Evolutionary conservation across 2,329 filamentous ascomycete genomes (phyloP).

Genomic region (Coniella lustricola): DNA sequence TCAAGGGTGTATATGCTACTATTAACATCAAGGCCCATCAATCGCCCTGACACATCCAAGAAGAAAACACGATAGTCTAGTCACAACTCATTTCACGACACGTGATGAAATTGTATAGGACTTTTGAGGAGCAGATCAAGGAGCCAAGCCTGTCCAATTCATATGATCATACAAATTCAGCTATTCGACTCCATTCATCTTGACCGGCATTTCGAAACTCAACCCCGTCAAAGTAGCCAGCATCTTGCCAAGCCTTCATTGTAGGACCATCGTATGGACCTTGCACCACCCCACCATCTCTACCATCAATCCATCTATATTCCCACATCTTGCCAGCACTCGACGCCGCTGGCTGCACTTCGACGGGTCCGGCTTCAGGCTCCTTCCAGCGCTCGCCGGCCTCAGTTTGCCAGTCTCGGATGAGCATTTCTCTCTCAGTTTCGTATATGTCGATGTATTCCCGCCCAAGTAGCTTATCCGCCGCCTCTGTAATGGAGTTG

Average conservation of each 20-base stretch:
- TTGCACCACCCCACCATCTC: constrained; percentile 71
- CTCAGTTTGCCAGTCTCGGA: constrained; percentile 76
- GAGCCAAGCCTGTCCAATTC: too few species aligned
- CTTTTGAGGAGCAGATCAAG: too few species aligned
- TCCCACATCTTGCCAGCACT: constrained; percentile 60
- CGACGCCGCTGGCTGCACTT: constrained; percentile 26
- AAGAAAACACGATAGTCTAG: too few species aligned
- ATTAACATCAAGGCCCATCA: too few species aligned
- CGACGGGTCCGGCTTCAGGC: constrained; percentile 21
- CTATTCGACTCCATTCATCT: constrained; percentile 45
- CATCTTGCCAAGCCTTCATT: constrained; percentile 87
- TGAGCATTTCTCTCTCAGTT: constrained; percentile 72
- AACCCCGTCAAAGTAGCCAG: constrained; percentile 90
- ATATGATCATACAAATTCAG: constrained; percentile 16
- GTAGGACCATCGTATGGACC: constrained; percentile 79
- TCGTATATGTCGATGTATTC: constrained; percentile 91
- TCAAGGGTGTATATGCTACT: background rate
- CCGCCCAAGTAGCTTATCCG: constrained; percentile 76
- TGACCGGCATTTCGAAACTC: constrained; percentile 62
- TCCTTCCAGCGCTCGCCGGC: constrained; percentile 78
- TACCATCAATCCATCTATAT: constrained; percentile 84
- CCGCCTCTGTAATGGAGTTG: constrained; percentile 77
- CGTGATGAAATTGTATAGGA: too few species aligned
- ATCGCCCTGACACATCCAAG: too few species aligned
- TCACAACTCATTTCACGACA: too few species aligned